A percentile compares a stretch with the other conserved stretches of the same genome.
Evolutionary conservation across 176 grass and related monocot species (phyloP).

Genomic region (Ensete ventricosum): DNA sequence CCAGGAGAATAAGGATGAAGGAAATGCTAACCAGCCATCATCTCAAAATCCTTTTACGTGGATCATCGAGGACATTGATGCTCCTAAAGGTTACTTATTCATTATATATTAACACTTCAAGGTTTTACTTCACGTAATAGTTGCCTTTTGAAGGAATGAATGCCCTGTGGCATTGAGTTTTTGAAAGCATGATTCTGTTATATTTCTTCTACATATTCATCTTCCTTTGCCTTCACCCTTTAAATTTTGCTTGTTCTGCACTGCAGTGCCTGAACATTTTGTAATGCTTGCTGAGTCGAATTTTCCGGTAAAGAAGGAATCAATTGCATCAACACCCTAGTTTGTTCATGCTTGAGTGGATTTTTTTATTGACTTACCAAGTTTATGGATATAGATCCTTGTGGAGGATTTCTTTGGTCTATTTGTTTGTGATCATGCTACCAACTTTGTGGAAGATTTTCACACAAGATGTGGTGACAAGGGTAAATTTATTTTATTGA

Average conservation of each 20-base stretch:
- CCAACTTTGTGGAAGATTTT: conserved; percentile 68
- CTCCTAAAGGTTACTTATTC: conserved; percentile 56
- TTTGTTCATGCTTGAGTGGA: conserved; percentile 19
- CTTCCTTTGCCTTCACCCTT: neutral
- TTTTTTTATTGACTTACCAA: conserved; percentile 18
- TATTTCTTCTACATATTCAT: conserved; percentile 6
- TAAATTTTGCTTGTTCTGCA: neutral
- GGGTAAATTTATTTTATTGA: conserved; percentile 30
- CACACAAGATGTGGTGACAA: conserved; percentile 83
- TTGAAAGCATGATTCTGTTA: neutral
- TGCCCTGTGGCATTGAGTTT: neutral
- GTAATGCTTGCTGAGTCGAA: conserved; percentile 60
- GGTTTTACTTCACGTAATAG: conserved; percentile 10
- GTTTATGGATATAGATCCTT: conserved; percentile 44
- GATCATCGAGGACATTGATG: conserved; percentile 43
- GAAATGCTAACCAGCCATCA: conserved; percentile 15
- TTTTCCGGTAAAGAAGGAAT: conserved; percentile 49
- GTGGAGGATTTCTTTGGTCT: conserved; percentile 60
- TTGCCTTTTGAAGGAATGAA: neutral
- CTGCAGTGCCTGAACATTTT: conserved; percentile 66
- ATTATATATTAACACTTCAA: conserved; percentile 2
- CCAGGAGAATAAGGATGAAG: conserved; percentile 37
- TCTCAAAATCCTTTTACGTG: conserved; percentile 39
- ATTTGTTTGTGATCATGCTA: conserved; percentile 63
- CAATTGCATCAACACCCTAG: conserved; percentile 1